Evolutionary conservation across 2,329 filamentous ascomycete species (phyloP).

Genomic region (Talaromyces islandicus): DNA sequence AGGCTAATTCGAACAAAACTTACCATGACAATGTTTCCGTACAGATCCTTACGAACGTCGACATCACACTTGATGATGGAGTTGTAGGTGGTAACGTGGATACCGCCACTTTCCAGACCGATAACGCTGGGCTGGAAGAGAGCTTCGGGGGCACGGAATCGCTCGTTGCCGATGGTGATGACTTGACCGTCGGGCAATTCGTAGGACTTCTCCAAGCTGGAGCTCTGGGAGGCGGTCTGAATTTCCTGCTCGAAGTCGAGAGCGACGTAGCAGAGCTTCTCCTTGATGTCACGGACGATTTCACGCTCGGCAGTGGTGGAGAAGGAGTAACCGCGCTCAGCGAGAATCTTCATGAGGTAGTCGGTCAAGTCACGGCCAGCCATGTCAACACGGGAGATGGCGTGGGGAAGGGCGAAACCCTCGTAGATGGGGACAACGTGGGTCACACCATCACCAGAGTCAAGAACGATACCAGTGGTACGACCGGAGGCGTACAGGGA

Average conservation of each 20-base stretch:
- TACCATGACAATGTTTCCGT: conserved; percentile 99
- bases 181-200: conserved; percentile 99
- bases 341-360: conserved; percentile 99
- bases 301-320: conserved; percentile 99
- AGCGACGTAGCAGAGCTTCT: conserved; percentile 99
- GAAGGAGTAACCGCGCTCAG: conserved; percentile 99
- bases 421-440: conserved; percentile 99
- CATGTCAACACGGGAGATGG: conserved; percentile 99
- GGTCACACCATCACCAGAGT: conserved; percentile 99
- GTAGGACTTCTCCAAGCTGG: conserved; percentile 98
- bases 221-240: conserved; percentile 98
- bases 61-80: conserved; percentile 99
- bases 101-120: conserved; percentile 96
- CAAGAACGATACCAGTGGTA: conserved; percentile 99
- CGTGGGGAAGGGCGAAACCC: conserved; percentile 99
- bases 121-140: conserved; percentile 98
- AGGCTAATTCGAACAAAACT: conserved; percentile 32
- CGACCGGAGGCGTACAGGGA: conserved; percentile 99
- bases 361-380: conserved; percentile 99
- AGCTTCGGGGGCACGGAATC: conserved; percentile 98
- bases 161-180: conserved; percentile 99
- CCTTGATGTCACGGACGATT: conserved; percentile 99
- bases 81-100: conserved; percentile 99
- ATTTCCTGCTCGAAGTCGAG: conserved; percentile 99
- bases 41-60: conserved; percentile 99